Percentiles rank a stretch among this genome's conserved stretches.
Evolutionary conservation across 2,329 filamentous ascomycete species (phyloP).

Genomic region (Ophiostoma sp.): DNA sequence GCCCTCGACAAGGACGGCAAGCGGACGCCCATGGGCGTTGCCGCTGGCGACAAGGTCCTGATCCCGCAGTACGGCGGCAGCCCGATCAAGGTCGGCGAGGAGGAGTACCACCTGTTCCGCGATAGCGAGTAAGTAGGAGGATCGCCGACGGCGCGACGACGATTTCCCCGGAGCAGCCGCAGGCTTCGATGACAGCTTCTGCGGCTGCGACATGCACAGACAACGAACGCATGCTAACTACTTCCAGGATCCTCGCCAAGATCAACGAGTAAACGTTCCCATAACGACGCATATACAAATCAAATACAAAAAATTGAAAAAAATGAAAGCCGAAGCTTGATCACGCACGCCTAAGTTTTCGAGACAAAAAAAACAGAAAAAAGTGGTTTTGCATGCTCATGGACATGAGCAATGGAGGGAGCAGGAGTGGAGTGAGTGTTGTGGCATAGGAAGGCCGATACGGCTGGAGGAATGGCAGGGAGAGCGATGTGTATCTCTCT

Average conservation of each 20-base stretch:
- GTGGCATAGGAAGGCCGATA: neutral
- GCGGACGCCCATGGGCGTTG: slow-evolving; percentile 79
- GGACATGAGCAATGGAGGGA: neutral
- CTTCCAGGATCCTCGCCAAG: slow-evolving; percentile 85
- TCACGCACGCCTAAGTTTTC: neutral
- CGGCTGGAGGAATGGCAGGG: neutral
- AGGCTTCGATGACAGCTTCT: neutral
- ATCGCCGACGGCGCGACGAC: neutral
- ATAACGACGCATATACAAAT: slow-evolving; percentile 32
- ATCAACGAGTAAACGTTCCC: slow-evolving; percentile 78
- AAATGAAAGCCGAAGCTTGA: neutral
- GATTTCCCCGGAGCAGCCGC: neutral
- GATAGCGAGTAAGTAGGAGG: slow-evolving; percentile 84
- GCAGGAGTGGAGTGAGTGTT: neutral
- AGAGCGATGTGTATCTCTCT: neutral
- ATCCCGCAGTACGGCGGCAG: slow-evolving; percentile 97
- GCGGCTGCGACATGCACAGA: too few species aligned
- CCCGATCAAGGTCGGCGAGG: slow-evolving; percentile 94
- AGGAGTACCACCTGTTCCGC: slow-evolving; percentile 93
- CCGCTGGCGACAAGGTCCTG: slow-evolving; percentile 84
- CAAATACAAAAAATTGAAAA: slow-evolving; percentile 25
- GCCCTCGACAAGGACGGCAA: slow-evolving; percentile 85
- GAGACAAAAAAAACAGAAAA: neutral
- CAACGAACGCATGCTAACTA: slow-evolving; percentile 4
- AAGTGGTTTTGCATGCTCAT: slow-evolving; percentile 6